A percentile compares a stretch with the other conserved stretches of the same genome.
Evolutionary conservation across 225 moss, liverwort and hornwort species (phyloP).

Genomic region (Thuidium tamariscinum): DNA sequence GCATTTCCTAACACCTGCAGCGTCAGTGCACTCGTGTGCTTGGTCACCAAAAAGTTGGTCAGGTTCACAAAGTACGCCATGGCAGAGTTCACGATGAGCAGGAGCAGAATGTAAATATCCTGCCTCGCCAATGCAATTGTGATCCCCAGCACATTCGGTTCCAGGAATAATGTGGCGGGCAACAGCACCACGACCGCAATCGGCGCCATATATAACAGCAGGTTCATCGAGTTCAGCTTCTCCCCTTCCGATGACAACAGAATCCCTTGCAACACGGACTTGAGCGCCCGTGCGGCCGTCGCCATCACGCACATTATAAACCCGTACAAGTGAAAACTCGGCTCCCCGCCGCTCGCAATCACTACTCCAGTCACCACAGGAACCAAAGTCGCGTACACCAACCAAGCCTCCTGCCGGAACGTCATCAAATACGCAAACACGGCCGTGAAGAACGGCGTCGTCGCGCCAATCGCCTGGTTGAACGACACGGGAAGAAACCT

Average conservation of each 20-base stretch:
- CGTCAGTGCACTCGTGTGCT: conserved; percentile 91
- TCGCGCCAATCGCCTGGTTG: conserved; percentile 99
- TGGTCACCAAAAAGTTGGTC: conserved; percentile 95
- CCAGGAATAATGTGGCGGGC: conserved; percentile 74
- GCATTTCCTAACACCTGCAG: conserved; percentile 97
- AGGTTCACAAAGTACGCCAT: conserved; percentile 98
- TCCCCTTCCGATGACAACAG: conserved; percentile 83
- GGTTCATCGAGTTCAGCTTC: conserved; percentile 99
- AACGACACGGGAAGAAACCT: conserved; percentile 88
- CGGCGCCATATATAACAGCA: conserved; percentile 94
- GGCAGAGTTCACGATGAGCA: conserved; percentile 73
- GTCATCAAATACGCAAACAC: conserved; percentile 91
- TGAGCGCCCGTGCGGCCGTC: conserved; percentile 87
- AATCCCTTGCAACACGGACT: conserved; percentile 92
- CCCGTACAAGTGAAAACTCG: conserved; percentile 87
- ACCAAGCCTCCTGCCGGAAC: conserved; percentile 79
- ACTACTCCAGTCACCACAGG: conserved; percentile 93
- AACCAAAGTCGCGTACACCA: conserved; percentile 69
- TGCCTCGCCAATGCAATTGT: conserved; percentile 55
- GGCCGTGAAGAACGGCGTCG: conserved; percentile 96
- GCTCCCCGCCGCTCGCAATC: conserved; percentile 94
- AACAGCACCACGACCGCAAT: conserved; percentile 82
- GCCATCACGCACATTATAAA: conserved; percentile 87
- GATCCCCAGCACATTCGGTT: conserved; percentile 83
- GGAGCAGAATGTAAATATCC: conserved; percentile 56